A percentile compares a stretch with the other conserved stretches of the same genome.
Evolutionary conservation across 1,284 basidiomycete species (phyloP).

Genomic region (Papiliotrema fonsecae): DNA sequence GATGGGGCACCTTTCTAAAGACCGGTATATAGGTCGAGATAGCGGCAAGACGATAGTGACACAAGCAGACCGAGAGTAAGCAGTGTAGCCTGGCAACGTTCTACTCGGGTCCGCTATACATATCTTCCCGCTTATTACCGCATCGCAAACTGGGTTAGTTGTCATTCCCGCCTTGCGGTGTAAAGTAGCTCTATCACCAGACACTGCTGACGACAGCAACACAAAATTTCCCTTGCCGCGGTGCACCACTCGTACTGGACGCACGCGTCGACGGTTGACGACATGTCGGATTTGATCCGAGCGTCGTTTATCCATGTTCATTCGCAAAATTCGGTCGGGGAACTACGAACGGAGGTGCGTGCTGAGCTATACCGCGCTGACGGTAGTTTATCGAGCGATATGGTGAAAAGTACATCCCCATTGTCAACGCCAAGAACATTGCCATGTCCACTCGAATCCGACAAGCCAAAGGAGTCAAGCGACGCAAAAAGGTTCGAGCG

Average conservation of each 20-base stretch:
- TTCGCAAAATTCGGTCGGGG: slow-evolving; percentile 71
- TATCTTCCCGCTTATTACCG: too few species aligned
- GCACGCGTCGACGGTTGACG: slow-evolving; percentile 80
- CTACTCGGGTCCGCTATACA: too few species aligned
- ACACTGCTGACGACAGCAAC: slow-evolving; percentile 54
- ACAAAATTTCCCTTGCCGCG: slow-evolving; percentile 78
- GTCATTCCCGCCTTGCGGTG: slow-evolving; percentile 93
- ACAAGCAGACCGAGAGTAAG: too few species aligned
- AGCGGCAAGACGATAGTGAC: too few species aligned
- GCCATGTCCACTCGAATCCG: slow-evolving; percentile 9
- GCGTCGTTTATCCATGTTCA: slow-evolving; percentile 92
- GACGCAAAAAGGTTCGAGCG: slow-evolving; percentile 10
- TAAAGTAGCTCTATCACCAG: slow-evolving; percentile 54
- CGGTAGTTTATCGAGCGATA: slow-evolving; percentile 72
- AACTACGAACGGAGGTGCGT: slow-evolving; percentile 50
- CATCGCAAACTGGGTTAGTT: too few species aligned
- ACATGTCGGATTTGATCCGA: slow-evolving; percentile 84
- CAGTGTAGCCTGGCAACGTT: too few species aligned
- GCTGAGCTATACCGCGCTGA: background rate
- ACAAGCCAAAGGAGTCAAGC: slow-evolving; percentile 6
- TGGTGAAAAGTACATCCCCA: slow-evolving; percentile 66
- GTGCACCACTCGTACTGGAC: slow-evolving; percentile 99
- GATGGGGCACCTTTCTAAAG: too few species aligned
- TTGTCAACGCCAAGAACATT: slow-evolving; percentile 43
- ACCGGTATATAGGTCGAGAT: too few species aligned